These are phyloP conservation scores for Xylariaceae sp. DNA, from an alignment of 2,329 filamentous ascomycete species.

Conservation along the genomic window DNA sequence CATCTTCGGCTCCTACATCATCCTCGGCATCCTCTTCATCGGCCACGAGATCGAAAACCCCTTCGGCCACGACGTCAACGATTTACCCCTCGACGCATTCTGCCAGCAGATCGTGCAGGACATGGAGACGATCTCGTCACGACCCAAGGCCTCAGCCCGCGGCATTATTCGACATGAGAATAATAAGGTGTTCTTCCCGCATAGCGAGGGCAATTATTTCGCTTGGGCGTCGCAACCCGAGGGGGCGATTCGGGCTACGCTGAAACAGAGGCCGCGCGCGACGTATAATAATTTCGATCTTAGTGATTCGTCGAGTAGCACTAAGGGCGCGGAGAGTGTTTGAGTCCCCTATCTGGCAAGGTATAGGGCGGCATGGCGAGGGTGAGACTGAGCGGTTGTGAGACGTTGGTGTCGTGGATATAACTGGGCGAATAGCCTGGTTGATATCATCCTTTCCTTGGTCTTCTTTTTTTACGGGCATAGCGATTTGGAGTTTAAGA, in stretches of 20 bases:
- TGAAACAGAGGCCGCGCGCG: constrained; percentile 27
- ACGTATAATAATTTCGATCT: constrained; percentile 3
- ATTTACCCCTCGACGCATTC: constrained; percentile 69
- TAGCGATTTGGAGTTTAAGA: no score
- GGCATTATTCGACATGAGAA: constrained; percentile 44
- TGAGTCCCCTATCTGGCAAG: no score
- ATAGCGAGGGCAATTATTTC: constrained; percentile 31
- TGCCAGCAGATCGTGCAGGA: constrained; percentile 70
- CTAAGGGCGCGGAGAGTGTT: constrained; percentile 7
- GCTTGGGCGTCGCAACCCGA: constrained; percentile 31
- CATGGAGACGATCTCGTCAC: constrained; percentile 65
- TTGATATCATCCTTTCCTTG: no score
- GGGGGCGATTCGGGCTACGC: constrained; percentile 24
- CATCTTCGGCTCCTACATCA: constrained; percentile 70
- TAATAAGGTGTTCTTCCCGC: constrained; percentile 49
- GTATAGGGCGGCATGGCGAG: no score
- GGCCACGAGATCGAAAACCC: constrained; percentile 81
- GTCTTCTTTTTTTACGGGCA: no score
- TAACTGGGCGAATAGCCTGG: no score
- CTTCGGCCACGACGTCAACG: constrained; percentile 79
- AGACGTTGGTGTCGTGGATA: no score
- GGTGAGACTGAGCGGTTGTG: no score
- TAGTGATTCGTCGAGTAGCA: neutral
- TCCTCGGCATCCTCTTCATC: constrained; percentile 68
- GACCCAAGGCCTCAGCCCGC: constrained; percentile 44